phyloP scores from a whole-genome alignment of 345 rosid genomes.

The Gossypioides kirkii region DNA sequence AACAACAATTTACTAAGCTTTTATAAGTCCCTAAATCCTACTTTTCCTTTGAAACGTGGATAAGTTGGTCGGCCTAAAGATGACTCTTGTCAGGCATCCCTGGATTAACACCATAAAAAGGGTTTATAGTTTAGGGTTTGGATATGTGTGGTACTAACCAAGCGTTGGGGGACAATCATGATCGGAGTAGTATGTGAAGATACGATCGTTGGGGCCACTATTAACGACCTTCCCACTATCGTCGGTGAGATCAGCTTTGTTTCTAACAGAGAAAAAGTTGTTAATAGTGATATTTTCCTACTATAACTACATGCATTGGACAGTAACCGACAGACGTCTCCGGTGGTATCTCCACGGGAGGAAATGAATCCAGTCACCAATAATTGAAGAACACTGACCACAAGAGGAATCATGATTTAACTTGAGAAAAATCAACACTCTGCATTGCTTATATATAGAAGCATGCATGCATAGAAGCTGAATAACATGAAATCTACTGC shows the following conservation, averaged over 20 bases:
- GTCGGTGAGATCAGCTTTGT: too few relatives aligned
- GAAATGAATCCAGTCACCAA: conserved; percentile 26
- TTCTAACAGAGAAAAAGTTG: conserved; percentile 61
- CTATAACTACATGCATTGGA: conserved; percentile 78
- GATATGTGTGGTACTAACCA: conserved; percentile 44
- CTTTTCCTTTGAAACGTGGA: conserved; percentile 65
- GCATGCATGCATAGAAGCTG: too few relatives aligned
- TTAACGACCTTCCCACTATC: conserved; percentile 74
- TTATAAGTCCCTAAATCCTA: conserved; percentile 72
- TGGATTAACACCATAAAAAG: conserved; percentile 20
- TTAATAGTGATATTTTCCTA: conserved; percentile 65
- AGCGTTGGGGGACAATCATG: conserved; percentile 97
- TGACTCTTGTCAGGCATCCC: conserved; percentile 93
- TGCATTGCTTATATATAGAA: too few relatives aligned
- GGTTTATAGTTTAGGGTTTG: too few relatives aligned
- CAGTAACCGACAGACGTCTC: conserved; percentile 50
- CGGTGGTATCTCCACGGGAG: conserved; percentile 32
- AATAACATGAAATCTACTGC: too few relatives aligned
- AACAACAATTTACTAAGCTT: conserved; percentile 54
- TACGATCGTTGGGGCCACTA: conserved; percentile 89
- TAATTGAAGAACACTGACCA: conserved; percentile 30
- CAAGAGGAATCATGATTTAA: conserved; percentile 26
- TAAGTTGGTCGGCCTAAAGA: conserved; percentile 77
- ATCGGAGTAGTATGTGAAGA: conserved; percentile 77
- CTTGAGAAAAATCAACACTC: background rate